phyloP scores from a whole-genome alignment of 2,329 filamentous ascomycete genomes.

The Fusarium mundagurra region DNA sequence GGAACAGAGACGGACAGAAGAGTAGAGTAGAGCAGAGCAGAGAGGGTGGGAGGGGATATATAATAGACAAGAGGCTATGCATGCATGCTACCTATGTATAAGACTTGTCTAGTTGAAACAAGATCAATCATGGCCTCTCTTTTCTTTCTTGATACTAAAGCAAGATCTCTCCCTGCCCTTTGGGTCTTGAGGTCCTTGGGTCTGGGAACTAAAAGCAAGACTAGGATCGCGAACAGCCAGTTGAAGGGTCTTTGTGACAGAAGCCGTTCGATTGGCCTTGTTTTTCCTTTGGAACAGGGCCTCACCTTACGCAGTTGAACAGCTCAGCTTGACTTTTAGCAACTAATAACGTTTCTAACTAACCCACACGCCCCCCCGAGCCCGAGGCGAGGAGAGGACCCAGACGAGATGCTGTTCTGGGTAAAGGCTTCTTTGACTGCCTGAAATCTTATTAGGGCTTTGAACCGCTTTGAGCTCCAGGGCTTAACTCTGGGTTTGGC shows the following conservation, averaged over 20 bases:
- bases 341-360: background rate
- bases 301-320: background rate
- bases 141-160: background rate
- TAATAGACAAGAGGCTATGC: background rate
- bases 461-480: slow-evolving; percentile 24
- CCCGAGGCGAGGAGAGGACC: background rate
- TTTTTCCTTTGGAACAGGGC: slow-evolving; percentile 18
- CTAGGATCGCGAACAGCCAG: slow-evolving; percentile 40
- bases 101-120: slow-evolving; percentile 6
- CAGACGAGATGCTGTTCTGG: slow-evolving; percentile 35
- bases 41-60: background rate
- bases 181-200: slow-evolving; percentile 38
- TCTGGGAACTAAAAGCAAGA: slow-evolving; percentile 3
- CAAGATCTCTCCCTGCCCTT: slow-evolving; percentile 24
- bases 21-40: background rate
- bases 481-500: slow-evolving; percentile 28
- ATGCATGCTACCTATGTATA: background rate
- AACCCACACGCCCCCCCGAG: background rate
- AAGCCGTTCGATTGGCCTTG: slow-evolving; percentile 37
- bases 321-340: background rate
- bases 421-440: slow-evolving; percentile 36
- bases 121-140: background rate
- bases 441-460: slow-evolving; percentile 1
- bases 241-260: slow-evolving; percentile 35
- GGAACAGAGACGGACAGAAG: background rate